Evolutionary conservation across 2,329 filamentous ascomycete species (phyloP).

Genomic region (Septoria linicola): DNA sequence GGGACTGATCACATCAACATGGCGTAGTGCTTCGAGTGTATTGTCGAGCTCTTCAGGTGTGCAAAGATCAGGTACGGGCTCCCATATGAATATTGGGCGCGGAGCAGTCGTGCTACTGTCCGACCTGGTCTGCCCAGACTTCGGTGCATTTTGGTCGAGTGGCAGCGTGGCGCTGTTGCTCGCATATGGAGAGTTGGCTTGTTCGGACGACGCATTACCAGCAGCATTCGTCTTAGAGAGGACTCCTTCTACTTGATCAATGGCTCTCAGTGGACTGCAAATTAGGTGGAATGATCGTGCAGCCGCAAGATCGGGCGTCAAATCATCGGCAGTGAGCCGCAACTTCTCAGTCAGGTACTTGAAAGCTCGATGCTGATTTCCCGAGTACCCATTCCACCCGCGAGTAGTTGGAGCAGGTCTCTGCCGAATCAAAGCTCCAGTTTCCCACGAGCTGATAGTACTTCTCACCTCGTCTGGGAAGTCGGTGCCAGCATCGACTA

Average conservation of each 20-base stretch:
- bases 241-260: constrained; percentile 72
- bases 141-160: no score
- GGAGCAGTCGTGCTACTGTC: no score
- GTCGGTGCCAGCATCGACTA: constrained; percentile 85
- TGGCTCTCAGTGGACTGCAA: constrained; percentile 75
- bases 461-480: constrained; percentile 68
- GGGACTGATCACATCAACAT: constrained; percentile 66
- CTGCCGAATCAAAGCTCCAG: constrained; percentile 65
- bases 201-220: no score
- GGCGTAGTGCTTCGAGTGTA: constrained; percentile 53
- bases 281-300: constrained; percentile 84
- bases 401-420: constrained; percentile 76
- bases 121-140: no score
- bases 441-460: constrained; percentile 72
- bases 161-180: no score
- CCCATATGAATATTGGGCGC: constrained; percentile 80
- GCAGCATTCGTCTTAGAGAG: constrained; percentile 36
- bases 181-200: no score
- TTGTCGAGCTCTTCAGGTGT: constrained; percentile 61
- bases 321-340: constrained; percentile 70
- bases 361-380: constrained; percentile 59
- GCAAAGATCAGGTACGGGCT: constrained; percentile 88
- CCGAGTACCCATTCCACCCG: constrained; percentile 87
- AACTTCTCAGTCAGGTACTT: constrained; percentile 84
- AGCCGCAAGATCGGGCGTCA: constrained; percentile 65